phyloP scores from a whole-genome alignment of 768 basidiomycete species.

The Calvatia gigantea region DNA sequence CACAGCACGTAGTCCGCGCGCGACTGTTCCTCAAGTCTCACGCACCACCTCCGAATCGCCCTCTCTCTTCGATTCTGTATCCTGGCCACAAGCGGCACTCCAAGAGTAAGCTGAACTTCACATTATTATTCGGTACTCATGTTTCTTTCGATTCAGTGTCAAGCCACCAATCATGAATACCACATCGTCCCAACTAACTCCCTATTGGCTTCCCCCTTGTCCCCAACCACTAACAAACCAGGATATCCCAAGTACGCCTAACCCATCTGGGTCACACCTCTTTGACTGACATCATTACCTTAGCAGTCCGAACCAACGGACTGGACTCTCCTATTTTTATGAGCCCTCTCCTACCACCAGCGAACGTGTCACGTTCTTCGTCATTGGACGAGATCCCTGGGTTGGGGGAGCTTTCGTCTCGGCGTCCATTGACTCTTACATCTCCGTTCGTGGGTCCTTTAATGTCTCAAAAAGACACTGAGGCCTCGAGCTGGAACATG shows the following conservation, averaged over 20 bases:
- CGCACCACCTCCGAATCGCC: background rate
- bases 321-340: background rate
- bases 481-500: slow-evolving; percentile 1
- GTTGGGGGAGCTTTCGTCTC: slow-evolving; percentile 4
- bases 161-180: background rate
- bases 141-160: background rate
- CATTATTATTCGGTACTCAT: background rate
- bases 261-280: background rate
- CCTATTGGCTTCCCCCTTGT: background rate
- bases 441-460: background rate
- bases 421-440: background rate
- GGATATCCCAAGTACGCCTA: background rate
- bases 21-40: background rate
- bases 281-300: background rate
- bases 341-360: slow-evolving; percentile 5
- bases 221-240: background rate
- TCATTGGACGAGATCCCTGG: slow-evolving; percentile 10
- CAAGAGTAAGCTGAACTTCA: background rate
- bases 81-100: background rate
- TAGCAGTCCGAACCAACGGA: background rate
- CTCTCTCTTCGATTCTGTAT: background rate
- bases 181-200: background rate
- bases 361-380: background rate
- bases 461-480: background rate
- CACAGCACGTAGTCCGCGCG: background rate